A percentile compares a stretch with the other conserved stretches of the same genome.
Evolutionary conservation across 2,329 filamentous ascomycete genomes (phyloP).

Genomic region (Claviceps sp.): DNA sequence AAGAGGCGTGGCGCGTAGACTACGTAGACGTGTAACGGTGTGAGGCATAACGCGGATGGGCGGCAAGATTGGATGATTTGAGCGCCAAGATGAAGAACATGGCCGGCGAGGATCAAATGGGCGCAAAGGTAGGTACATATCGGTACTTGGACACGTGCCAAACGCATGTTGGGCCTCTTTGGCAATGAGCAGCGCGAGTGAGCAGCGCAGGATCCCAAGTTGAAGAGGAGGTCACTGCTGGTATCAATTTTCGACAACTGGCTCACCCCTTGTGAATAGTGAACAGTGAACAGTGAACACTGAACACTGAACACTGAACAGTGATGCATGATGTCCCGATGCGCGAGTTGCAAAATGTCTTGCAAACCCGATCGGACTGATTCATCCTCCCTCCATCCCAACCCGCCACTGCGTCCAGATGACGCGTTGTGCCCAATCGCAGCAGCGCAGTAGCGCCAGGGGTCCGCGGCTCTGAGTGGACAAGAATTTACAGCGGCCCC

Average conservation of each 20-base stretch:
- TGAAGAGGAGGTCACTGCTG: too few relatives aligned
- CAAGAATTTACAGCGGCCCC: not conserved
- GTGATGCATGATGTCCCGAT: not conserved
- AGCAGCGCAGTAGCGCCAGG: conserved; percentile 1
- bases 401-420: not conserved
- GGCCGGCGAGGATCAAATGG: not conserved
- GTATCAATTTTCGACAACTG: too few relatives aligned
- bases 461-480: not conserved
- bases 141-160: not conserved
- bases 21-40: not conserved
- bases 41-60: not conserved
- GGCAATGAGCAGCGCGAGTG: not conserved
- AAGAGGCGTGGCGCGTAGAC: not conserved
- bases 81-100: not conserved
- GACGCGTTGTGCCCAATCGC: not conserved
- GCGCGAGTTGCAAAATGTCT: not conserved
- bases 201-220: not conserved
- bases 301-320: too few relatives aligned
- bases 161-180: not conserved
- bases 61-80: not conserved
- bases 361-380: not conserved
- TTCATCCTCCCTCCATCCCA: not conserved
- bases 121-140: not conserved
- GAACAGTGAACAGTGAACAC: too few relatives aligned
- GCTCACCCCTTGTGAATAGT: too few relatives aligned